Evolutionary conservation across 805 yeast species (phyloP), one percentile per base, ranked within the genome.

Genomic region (Kregervanrija delftensis): DNA sequence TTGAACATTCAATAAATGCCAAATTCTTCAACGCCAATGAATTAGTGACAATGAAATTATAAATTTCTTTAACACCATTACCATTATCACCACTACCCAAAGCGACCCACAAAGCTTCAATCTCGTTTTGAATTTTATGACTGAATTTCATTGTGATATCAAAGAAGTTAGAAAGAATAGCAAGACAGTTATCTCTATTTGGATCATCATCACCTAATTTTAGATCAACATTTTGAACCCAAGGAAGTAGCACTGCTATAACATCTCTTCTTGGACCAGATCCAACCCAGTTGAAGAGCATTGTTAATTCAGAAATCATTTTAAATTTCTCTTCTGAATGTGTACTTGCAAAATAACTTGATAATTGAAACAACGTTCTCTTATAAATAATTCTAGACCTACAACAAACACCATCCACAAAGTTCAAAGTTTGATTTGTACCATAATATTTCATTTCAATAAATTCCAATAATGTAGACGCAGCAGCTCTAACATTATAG

Each of bases 71-170:
- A 15, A 83, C 81, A 55, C 91, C 89, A 14, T 45, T 42, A 30
- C 76, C 73, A 30, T 77, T 73, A n/a, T 76, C 73, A 5, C 84
- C 86, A 41, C 76, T 78, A 1, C 95, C 96, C n/a, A 93, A 68
- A 0, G 97, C 91, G 5, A 86, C 88, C 99, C 99, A 93, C 16
- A 93, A 64, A 0, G 95, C 95, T 60, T 90, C 97, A 10, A 93
- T 87, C 54, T 89, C 98, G 54, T 83, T 84, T 37, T 87, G 86
- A 52, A 87, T 79, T 11, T 72, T 69, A 39, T 83, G 81, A 42
- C 90, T 79, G 53, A 83, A 86, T 47, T 79, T 79, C 33, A 88
- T 79, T 0, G 97, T 88, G 35, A 93, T 83, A 53, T 87, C 97
- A 60, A 90, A 79, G 44, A 91, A 65, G 50, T 90, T 89, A 49